A percentile compares a stretch with the other conserved stretches of the same genome.
These are phyloP conservation scores for Spergularia azorica DNA, from an alignment of 179 eudicot genomes.

Conservation along the genomic window DNA sequence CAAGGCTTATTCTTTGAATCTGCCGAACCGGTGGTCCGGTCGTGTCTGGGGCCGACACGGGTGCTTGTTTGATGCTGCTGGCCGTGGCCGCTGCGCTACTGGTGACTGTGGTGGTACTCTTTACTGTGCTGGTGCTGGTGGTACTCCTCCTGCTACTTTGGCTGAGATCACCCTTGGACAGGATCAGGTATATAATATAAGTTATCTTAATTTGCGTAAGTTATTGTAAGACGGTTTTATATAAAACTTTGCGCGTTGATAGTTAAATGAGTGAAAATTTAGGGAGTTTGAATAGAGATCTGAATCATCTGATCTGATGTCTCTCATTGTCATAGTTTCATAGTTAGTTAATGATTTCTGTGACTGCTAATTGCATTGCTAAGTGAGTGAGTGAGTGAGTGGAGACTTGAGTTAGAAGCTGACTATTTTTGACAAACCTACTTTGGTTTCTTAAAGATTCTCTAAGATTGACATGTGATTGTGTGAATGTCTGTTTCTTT, in stretches of 20 bases:
- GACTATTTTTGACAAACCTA: background rate
- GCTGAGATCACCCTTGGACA: conserved; percentile 84
- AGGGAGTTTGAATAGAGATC: too few relatives aligned
- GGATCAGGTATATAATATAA: conserved; percentile 39
- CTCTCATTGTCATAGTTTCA: too few relatives aligned
- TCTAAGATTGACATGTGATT: conserved; percentile 9
- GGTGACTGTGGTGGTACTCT: conserved; percentile 91
- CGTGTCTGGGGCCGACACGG: conserved; percentile 95
- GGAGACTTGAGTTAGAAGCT: background rate
- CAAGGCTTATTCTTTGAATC: conserved; percentile 48
- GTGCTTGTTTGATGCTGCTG: conserved; percentile 65
- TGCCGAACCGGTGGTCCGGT: conserved; percentile 87
- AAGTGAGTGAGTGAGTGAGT: background rate
- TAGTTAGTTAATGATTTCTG: too few relatives aligned
- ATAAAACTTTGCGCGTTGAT: too few relatives aligned
- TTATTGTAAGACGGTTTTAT: too few relatives aligned
- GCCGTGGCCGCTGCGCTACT: conserved; percentile 79
- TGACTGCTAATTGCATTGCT: background rate
- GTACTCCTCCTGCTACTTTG: conserved; percentile 88
- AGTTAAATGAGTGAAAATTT: too few relatives aligned
- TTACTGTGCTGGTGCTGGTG: conserved; percentile 84
- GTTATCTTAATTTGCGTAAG: too few relatives aligned
- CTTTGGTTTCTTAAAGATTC: background rate
- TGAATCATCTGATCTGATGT: too few relatives aligned
- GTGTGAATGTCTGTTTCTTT: conserved; percentile 13